Conservation (phyloP, 1,139 yeast genomes). For the Geotrichum klebahnii region DNA sequence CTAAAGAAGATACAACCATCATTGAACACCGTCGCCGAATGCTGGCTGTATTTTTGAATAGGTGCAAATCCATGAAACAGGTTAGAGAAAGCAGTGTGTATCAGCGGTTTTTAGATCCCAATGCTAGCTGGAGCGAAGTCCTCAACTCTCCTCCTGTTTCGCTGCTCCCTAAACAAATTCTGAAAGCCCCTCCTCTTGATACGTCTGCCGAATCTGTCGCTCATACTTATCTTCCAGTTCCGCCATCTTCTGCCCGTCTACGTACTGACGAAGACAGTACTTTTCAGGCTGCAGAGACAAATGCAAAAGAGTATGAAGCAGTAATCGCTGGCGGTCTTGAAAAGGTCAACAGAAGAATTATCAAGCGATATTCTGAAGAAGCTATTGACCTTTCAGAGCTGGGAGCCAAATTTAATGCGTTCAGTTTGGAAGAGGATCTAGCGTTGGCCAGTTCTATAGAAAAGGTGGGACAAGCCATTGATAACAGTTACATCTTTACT, state of each 20-base stretch:
- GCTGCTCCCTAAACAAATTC: slow-evolving; percentile 50
- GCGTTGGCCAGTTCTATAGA: slow-evolving; percentile 55
- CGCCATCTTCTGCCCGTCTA: slow-evolving; percentile 45
- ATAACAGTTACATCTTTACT: slow-evolving; percentile 62
- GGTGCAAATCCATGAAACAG: slow-evolving; percentile 59
- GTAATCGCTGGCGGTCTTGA: slow-evolving; percentile 57
- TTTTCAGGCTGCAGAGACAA: slow-evolving; percentile 45
- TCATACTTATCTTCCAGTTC: slow-evolving; percentile 62
- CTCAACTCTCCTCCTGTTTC: slow-evolving; percentile 56
- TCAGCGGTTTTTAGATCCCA: slow-evolving; percentile 77
- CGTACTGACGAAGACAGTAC: slow-evolving; percentile 37
- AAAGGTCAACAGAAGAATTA: slow-evolving; percentile 60
- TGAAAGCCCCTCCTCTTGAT: slow-evolving; percentile 52
- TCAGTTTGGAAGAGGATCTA: slow-evolving; percentile 59
- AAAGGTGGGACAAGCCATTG: slow-evolving; percentile 75
- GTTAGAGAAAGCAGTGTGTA: slow-evolving; percentile 61
- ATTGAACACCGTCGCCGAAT: slow-evolving; percentile 70
- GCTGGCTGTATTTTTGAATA: slow-evolving; percentile 70
- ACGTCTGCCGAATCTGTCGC: slow-evolving; percentile 53
- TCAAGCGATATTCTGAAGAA: slow-evolving; percentile 59
- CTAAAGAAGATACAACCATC: slow-evolving; percentile 50
- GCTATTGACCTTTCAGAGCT: slow-evolving; percentile 65
- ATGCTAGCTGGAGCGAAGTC: slow-evolving; percentile 67
- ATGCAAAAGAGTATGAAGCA: slow-evolving; percentile 54
- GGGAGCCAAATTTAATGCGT: slow-evolving; percentile 68